A percentile compares a stretch with the other conserved stretches of the same genome.
These are phyloP conservation scores for Venturia aucupariae DNA, from an alignment of 2,329 filamentous ascomycete species.

Conservation along the genomic window DNA sequence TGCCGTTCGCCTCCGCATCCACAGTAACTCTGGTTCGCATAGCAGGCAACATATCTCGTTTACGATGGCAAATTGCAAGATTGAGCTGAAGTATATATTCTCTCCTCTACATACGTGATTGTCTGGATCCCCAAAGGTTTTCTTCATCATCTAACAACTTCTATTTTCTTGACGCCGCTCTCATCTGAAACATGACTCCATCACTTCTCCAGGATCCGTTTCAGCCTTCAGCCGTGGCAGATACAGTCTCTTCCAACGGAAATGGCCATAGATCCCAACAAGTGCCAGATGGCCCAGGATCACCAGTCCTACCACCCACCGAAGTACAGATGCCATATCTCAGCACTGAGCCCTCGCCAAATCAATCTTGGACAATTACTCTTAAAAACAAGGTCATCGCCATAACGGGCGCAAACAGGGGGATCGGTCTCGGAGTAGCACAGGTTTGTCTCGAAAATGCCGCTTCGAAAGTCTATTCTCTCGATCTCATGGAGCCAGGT, in stretches of 20 bases:
- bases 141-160: neutral
- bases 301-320: neutral
- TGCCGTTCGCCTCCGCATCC: neutral
- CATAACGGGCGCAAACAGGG: conserved; percentile 47
- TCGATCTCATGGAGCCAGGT: conserved; percentile 44
- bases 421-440: conserved; percentile 59
- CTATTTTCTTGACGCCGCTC: neutral
- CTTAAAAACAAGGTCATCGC: conserved; percentile 46
- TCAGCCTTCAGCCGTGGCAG: neutral
- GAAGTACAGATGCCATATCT: conserved; percentile 22
- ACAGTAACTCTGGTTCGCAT: neutral
- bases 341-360: conserved; percentile 34
- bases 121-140: too few species aligned
- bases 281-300: neutral
- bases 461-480: conserved; percentile 54
- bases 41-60: neutral
- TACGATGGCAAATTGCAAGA: neutral
- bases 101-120: neutral
- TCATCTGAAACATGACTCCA: neutral
- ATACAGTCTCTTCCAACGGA: neutral
- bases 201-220: neutral
- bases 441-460: conserved; percentile 56
- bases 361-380: conserved; percentile 38
- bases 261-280: neutral
- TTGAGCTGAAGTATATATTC: neutral